Evolutionary conservation across 345 rosid genomes (phyloP).

Genomic region (Rhizophora apiculata): DNA sequence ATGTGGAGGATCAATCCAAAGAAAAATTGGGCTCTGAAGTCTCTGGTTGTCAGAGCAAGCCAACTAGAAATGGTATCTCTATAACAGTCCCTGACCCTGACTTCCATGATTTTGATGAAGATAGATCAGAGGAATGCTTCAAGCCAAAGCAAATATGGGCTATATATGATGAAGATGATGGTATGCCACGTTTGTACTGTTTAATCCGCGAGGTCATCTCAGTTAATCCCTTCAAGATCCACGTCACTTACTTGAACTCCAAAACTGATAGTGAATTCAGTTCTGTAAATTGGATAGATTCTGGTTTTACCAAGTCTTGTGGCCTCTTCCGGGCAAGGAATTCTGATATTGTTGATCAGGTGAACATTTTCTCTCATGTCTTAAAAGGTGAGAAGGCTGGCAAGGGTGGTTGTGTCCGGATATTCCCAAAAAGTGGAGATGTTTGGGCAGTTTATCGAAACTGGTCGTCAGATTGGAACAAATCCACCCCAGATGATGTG

Average conservation of each 20-base stretch:
- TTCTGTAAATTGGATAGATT: constrained; percentile 72
- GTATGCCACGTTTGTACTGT: constrained; percentile 96
- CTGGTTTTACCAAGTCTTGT: constrained; percentile 90
- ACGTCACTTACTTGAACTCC: constrained; percentile 76
- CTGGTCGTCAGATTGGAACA: constrained; percentile 84
- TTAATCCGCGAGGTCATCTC: constrained; percentile 80
- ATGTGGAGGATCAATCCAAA: constrained; percentile 31
- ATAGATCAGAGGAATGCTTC: constrained; percentile 89
- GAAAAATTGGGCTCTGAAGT: constrained; percentile 21
- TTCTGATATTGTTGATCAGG: constrained; percentile 81
- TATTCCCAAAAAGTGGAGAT: constrained; percentile 85
- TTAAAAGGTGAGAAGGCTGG: constrained; percentile 82
- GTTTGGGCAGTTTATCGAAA: constrained; percentile 92
- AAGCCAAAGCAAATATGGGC: constrained; percentile 96
- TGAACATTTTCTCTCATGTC: constrained; percentile 90
- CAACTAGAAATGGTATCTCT: constrained; percentile 38
- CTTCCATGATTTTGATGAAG: constrained; percentile 91
- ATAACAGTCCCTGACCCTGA: constrained; percentile 90
- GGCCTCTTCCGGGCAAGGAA: constrained; percentile 88
- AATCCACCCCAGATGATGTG: constrained; percentile 72
- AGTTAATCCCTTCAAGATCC: constrained; percentile 77
- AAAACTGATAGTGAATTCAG: constrained; percentile 88
- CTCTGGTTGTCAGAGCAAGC: constrained; percentile 33
- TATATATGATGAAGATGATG: constrained; percentile 91
- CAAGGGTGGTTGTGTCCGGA: constrained; percentile 92